These are phyloP conservation scores for Mycena maculata DNA, from an alignment of 768 basidiomycete genomes.

Conservation along the genomic window DNA sequence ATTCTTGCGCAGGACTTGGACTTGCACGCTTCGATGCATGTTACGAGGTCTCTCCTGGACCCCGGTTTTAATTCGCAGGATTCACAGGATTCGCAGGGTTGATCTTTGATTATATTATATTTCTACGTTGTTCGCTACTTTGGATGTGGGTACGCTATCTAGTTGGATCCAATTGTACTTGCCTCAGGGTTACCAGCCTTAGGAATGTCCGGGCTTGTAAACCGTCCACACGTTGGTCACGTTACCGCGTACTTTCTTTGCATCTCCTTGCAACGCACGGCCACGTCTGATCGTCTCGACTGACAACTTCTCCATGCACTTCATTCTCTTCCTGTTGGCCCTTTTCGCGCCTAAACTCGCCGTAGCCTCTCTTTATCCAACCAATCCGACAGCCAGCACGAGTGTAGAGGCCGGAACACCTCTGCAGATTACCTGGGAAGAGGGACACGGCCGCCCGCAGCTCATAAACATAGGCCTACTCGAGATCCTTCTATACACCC, in stretches of 20 bases:
- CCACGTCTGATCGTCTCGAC: too few species aligned
- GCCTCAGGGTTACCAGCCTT: too few species aligned
- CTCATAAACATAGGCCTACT: slow-evolving; percentile 56
- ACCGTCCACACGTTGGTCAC: too few species aligned
- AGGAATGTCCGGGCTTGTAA: too few species aligned
- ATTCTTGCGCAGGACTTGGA: slow-evolving; percentile 9
- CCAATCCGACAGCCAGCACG: slow-evolving; percentile 58
- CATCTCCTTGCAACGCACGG: too few species aligned
- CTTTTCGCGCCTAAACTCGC: slow-evolving; percentile 15
- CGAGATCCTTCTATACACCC: slow-evolving; percentile 59
- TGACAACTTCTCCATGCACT: too few species aligned
- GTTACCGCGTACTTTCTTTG: slow-evolving; percentile 13
- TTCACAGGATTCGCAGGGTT: background rate
- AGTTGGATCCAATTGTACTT: background rate
- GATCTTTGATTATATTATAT: background rate
- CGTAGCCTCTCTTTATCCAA: slow-evolving; percentile 60
- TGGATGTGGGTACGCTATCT: slow-evolving; percentile 6
- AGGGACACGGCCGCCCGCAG: slow-evolving; percentile 55
- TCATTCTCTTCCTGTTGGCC: slow-evolving; percentile 12
- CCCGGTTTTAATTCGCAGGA: too few species aligned
- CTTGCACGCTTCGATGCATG: slow-evolving; percentile 27
- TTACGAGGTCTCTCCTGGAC: background rate
- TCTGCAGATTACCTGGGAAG: slow-evolving; percentile 60
- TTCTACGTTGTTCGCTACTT: slow-evolving; percentile 14
- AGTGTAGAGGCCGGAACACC: slow-evolving; percentile 57